Evolutionary conservation across 345 rosid genomes (phyloP), one percentile per base, ranked within the genome.

Genomic region (Sisymbrium altissimum): DNA sequence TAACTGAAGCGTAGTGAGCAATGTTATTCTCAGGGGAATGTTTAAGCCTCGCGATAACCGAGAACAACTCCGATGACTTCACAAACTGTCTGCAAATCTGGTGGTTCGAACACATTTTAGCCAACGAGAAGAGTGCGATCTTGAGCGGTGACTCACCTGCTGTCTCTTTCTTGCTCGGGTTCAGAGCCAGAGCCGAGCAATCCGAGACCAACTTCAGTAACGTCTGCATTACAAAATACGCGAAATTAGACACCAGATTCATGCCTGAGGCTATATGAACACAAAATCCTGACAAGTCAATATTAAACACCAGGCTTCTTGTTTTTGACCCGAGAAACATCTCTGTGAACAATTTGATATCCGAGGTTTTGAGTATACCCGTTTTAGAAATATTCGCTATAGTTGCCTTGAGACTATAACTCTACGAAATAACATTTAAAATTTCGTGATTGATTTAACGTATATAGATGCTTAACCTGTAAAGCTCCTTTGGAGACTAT

Each of bases 51-150:
- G 85, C 88, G 0, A 95, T 86, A 71, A 87, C 91, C 0, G 88
- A 86, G 70, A 85, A 85, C 70, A 92, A 81, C 81, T 90, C 98
- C 0, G 98, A 90, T 19, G 94, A 83, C 27, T 84, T 84, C 14
- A 90, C 87, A 68, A 85, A 86, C 40, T 81, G 85, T 58, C 89
- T 80, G 86, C 99, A 95, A 18, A 89, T 86, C 46, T 74, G 82
- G 77, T 95, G 89, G 69, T 78, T 78, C 8, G 86, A 76, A 69
- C 97, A 88, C 98, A 95, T 92, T 85, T 95, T 95, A 11, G 91
- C 97, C 79, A 95, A 63, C 41, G 99, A 95, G 80, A 95, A 92
- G 11, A 95, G 89, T 53, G 94, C 97, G 12, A 95, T 89, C 83
- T 90, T 92, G 13, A 95, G 78, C 9, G 97, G 97, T 13, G 99